Evolutionary conservation across 768 basidiomycete species (phyloP), one percentile per base, ranked within the genome.

Genomic region (Pulveroboletus sp.): DNA sequence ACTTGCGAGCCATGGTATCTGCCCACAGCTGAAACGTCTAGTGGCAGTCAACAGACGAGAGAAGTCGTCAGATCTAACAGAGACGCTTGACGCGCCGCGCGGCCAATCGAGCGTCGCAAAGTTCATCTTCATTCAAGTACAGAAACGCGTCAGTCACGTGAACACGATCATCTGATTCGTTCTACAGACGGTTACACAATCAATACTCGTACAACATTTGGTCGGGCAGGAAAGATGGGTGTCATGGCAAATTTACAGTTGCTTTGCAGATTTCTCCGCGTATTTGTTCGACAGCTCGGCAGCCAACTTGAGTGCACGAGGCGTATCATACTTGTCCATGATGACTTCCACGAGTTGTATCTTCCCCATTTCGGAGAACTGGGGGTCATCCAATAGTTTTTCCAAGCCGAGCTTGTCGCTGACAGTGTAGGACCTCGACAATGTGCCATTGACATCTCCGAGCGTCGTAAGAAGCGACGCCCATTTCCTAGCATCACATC

Each of bases 331-430:
- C 54, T 74, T 76, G 24, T 73, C 78, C 86, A 93, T 89, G 51
- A 83, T 67, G 8, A 93, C 78, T 68, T 93, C 91, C 14, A 93
- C 84, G 31, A 93, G 70, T 60, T 90, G 87, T 44, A 89, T 82
- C 67, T 78, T 79, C 47, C 81, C 73, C 4, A 86, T 82, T 18
- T 59, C 72, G 3, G 73, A 77, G 61, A 96, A 94, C 8, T 70
- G 62, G 3, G 69, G 50, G 61, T 87, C 75, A 5, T 81, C 74
- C 50, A 98, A 76, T 13, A 98, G 75, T 3, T 66, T 67, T 28
- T 81, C 76, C 8, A 96, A 73, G 65, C 89, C 89, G 8, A 64
- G 49, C 61, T 86, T 89, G 46, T 76, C 86, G 55, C 69, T 69
- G 37, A 91, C 84, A 10, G 75, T 83, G 67, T 86, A 84, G 3